These are phyloP conservation scores for Calonectria ilicicola DNA, from an alignment of 2,329 filamentous ascomycete species.

Conservation along the genomic window DNA sequence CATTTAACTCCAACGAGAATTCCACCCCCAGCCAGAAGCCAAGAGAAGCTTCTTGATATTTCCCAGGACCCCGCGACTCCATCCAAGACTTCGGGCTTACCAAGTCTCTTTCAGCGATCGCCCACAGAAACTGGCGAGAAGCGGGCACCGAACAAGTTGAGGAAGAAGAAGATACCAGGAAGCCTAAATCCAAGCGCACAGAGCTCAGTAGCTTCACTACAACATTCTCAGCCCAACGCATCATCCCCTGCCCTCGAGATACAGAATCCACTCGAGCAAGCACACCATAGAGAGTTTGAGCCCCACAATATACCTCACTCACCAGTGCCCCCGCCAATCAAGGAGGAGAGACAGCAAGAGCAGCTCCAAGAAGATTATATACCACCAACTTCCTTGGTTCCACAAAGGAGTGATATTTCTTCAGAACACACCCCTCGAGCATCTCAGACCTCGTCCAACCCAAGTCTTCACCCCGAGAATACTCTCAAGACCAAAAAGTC, in stretches of 20 bases:
- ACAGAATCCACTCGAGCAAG: conserved; percentile 59
- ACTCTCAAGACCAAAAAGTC: conserved; percentile 76
- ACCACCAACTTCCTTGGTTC: conserved; percentile 25
- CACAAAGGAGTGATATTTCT: conserved; percentile 47
- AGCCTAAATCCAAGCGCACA: conserved; percentile 89
- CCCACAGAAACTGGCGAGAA: conserved; percentile 70
- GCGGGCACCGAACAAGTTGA: conserved; percentile 88
- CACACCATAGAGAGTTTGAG: conserved; percentile 34
- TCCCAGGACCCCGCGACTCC: conserved; percentile 63
- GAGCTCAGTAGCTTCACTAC: conserved; percentile 85
- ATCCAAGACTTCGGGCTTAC: conserved; percentile 74
- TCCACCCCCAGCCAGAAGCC: conserved; percentile 57
- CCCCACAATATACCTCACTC: conserved; percentile 30
- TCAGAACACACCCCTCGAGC: conserved; percentile 61
- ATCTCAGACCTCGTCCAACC: conserved; percentile 58
- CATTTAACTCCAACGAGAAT: conserved; percentile 44
- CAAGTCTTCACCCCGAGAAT: conserved; percentile 56
- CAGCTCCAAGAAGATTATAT: conserved; percentile 34
- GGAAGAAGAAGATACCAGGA: conserved; percentile 84
- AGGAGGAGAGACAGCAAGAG: conserved; percentile 37
- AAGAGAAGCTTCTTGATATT: conserved; percentile 60
- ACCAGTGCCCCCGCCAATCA: conserved; percentile 30
- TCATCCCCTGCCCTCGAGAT: conserved; percentile 61
- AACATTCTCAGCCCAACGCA: conserved; percentile 54
- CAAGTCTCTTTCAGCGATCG: conserved; percentile 78